Conservation (phyloP, 169 alveolate genomes). For the Theileria luwenshuni region DNA sequence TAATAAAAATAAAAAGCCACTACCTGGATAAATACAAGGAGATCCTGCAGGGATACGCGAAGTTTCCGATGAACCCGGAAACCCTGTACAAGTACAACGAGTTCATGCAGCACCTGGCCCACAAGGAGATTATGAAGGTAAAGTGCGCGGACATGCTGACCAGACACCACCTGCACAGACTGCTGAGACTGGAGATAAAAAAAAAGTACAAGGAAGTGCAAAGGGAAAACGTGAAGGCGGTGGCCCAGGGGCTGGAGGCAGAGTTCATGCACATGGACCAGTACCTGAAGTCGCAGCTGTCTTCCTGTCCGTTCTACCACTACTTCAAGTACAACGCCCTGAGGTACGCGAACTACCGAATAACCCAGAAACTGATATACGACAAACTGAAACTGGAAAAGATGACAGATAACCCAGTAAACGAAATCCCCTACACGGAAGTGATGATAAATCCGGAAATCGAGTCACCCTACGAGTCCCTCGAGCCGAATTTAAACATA, state of each 20-base stretch:
- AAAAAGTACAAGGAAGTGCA: neutral
- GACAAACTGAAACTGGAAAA: neutral
- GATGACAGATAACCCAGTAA: neutral
- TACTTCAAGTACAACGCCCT: slow-evolving; percentile 13
- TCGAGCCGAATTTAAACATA: neutral
- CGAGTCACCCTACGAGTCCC: neutral
- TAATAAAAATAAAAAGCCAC: neutral
- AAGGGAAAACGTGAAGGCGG: neutral
- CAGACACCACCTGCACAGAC: neutral
- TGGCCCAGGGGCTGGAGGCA: neutral
- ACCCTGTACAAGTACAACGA: neutral
- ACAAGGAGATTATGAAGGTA: neutral
- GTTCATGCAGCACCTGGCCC: slow-evolving; percentile 4
- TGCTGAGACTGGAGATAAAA: neutral
- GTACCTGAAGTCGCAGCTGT: neutral
- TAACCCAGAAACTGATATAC: neutral
- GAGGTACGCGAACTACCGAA: slow-evolving; percentile 2
- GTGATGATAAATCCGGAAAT: neutral
- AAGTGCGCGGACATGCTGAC: slow-evolving; percentile 6
- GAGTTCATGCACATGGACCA: neutral
- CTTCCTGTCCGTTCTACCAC: neutral
- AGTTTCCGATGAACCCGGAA: slow-evolving; percentile 15
- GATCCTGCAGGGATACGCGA: neutral
- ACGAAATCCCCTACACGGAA: neutral
- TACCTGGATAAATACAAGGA: slow-evolving; percentile 3